Evolutionary conservation across 2,329 filamentous ascomycete genomes (phyloP).

Genomic region (Cladosporium velox): DNA sequence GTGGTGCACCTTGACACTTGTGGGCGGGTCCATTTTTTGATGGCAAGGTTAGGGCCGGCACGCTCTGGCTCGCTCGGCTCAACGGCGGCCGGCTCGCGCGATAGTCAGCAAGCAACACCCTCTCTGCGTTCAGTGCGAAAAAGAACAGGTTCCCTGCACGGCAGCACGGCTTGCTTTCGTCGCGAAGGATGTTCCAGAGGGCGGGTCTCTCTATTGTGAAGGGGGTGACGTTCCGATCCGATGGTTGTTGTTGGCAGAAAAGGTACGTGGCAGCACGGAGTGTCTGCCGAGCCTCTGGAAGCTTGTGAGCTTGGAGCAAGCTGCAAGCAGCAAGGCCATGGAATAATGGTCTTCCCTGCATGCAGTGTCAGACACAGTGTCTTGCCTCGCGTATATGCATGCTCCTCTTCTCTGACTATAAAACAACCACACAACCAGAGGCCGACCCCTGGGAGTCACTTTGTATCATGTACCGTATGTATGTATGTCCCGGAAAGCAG

Average conservation of each 20-base stretch:
- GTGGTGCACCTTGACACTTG: background rate
- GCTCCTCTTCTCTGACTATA: background rate
- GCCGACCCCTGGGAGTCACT: background rate
- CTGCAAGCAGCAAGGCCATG: background rate
- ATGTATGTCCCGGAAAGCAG: background rate
- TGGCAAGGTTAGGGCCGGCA: constrained; percentile 13
- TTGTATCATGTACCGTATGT: background rate
- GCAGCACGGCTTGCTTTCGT: background rate
- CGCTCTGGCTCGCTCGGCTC: constrained; percentile 10
- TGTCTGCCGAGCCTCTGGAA: background rate
- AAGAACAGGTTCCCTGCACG: too few species aligned
- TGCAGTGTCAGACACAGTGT: constrained; percentile 5
- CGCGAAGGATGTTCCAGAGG: background rate
- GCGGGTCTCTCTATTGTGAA: background rate
- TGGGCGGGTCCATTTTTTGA: background rate
- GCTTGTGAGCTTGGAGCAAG: background rate
- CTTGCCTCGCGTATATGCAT: constrained; percentile 5
- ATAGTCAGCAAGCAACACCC: constrained; percentile 5
- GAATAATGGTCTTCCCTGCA: background rate
- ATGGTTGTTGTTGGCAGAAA: background rate
- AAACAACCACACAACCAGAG: background rate
- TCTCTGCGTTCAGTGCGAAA: constrained; percentile 2
- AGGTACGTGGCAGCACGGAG: background rate
- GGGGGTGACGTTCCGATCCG: background rate
- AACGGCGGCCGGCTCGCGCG: constrained; percentile 19